These are phyloP conservation scores for Aegle marmelos DNA, from an alignment of 345 rosid genomes.

Conservation along the genomic window DNA sequence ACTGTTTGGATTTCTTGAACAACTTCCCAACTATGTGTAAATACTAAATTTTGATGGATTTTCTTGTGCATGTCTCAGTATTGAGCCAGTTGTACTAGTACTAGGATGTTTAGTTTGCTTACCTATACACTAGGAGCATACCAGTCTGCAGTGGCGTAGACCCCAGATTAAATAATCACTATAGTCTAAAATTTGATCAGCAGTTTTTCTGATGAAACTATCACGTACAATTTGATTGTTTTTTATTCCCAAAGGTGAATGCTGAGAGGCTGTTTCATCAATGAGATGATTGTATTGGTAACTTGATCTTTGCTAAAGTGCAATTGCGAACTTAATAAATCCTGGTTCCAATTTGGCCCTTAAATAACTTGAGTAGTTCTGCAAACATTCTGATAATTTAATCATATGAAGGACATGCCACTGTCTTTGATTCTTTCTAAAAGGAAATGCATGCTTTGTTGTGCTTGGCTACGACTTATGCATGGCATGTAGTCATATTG, in stretches of 20 bases:
- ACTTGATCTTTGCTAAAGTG: background rate
- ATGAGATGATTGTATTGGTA: background rate
- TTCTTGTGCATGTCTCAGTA: background rate
- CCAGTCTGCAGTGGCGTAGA: background rate
- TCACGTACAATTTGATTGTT: background rate
- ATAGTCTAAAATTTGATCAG: background rate
- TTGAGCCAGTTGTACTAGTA: background rate
- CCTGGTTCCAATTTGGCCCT: background rate
- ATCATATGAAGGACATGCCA: background rate
- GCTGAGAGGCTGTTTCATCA: background rate
- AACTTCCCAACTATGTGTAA: background rate
- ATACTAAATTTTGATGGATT: background rate
- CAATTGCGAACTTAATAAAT: background rate
- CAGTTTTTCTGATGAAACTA: background rate
- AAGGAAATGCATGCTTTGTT: background rate
- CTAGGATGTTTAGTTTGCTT: background rate
- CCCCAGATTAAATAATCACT: background rate
- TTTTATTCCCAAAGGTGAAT: background rate
- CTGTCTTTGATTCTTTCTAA: background rate
- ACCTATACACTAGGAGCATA: background rate
- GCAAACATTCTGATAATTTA: background rate
- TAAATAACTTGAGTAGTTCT: background rate
- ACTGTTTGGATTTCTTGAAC: background rate
- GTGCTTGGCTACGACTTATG: background rate
- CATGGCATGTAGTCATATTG: background rate